Evolutionary conservation across 306 rosid genomes (phyloP), one percentile per base, ranked within the genome.

Genomic region (Glycine soja): DNA sequence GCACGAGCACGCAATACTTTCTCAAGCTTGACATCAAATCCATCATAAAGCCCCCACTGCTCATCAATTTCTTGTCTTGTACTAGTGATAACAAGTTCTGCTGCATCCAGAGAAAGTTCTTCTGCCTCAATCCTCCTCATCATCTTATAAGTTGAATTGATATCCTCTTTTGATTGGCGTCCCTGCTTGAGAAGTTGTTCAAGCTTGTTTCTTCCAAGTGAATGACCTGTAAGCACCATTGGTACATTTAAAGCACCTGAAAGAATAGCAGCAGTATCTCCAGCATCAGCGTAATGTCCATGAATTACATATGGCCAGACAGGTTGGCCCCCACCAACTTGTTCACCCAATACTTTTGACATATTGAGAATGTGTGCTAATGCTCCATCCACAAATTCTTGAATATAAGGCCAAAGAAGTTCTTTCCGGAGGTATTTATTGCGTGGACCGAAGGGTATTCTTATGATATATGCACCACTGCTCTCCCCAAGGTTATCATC

Each of bases 21-120:
- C 88, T 94, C 98, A 13, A 94, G 93, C 88, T 92, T 92, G 83
- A 94, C 97, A 84, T 94, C 93, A 61, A 94, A 94, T 34, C 97
- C 98, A 74, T 94, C 97, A 54, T 94, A 94, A 43, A 94, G 97
- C 30, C 98, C 98, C 98, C 98, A 94, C 72, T 94, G 98, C 85
- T 94, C 95, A 19, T 92, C 95, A 48, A 92, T 92, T 84, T 94
- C 98, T 83, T 94, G 98, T 77, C 82, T 89, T 54, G 98, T 94
- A 72, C 98, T 92, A n/a, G 98, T 94, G 76, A 94, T 90, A 62
- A 94, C 97, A 80, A 92, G 94, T 79, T 94, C 98, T 59, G 98
- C 96, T 57, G 97, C 91, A 83, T 94, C 98, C 30, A 94, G 91
- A 42, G 96, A 87, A 78, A 94, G 97, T 75, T 92, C 98, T 77